These are phyloP conservation scores for Aspergillus bridgeri DNA, from an alignment of 495 filamentous ascomycete species.

Conservation along the genomic window DNA sequence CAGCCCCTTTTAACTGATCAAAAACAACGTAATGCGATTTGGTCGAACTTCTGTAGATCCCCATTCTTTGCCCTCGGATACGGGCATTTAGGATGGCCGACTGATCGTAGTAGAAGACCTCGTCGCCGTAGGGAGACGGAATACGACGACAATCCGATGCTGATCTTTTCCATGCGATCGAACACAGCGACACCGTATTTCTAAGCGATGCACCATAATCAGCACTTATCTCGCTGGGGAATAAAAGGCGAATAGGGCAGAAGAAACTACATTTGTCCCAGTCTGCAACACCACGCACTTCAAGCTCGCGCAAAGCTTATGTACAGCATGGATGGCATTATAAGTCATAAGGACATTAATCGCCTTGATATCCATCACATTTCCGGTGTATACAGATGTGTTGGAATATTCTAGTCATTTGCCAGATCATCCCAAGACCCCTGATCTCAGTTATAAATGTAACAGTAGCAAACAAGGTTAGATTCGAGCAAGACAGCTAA, in stretches of 20 bases:
- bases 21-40: slow-evolving; percentile 15
- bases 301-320: slow-evolving; percentile 3
- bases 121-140: slow-evolving; percentile 14
- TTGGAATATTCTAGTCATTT: background rate
- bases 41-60: slow-evolving; percentile 28
- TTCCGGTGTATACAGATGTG: background rate
- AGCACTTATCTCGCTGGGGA: no score
- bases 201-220: no score
- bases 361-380: slow-evolving; percentile 1
- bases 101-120: slow-evolving; percentile 23
- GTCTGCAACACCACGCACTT: slow-evolving; percentile 5
- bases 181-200: no score
- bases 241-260: slow-evolving; percentile 17
- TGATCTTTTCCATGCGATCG: slow-evolving; percentile 22
- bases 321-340: slow-evolving; percentile 1
- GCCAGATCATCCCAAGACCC: background rate
- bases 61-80: slow-evolving; percentile 23
- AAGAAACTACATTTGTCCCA: slow-evolving; percentile 16
- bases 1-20: background rate
- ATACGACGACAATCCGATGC: slow-evolving; percentile 11
- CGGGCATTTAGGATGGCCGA: slow-evolving; percentile 19
- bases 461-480: background rate
- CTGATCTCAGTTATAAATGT: background rate
- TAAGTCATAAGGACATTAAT: slow-evolving; percentile 3
- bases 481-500: background rate